Percentiles rank a stretch among this genome's conserved stretches.
phyloP scores from a whole-genome alignment of 768 basidiomycete species.

The Cystobasidium onofrii region DNA sequence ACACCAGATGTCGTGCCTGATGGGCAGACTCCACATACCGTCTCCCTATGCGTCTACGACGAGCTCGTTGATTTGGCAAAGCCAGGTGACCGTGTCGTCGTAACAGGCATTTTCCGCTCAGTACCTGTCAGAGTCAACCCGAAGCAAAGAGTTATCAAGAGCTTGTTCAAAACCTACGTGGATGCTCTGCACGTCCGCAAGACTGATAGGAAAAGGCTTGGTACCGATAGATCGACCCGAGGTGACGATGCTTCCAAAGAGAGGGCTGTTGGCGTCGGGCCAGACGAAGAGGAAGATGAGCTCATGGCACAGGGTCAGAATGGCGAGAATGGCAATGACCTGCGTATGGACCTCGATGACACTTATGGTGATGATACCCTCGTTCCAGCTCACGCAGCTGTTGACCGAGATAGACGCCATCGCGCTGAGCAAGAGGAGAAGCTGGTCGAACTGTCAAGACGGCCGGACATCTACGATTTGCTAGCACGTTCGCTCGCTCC shows the following conservation, averaged over 20 bases:
- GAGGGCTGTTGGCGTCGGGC: constrained; percentile 63
- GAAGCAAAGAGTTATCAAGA: constrained; percentile 79
- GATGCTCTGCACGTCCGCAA: constrained; percentile 88
- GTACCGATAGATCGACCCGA: constrained; percentile 70
- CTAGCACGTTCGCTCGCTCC: constrained; percentile 80
- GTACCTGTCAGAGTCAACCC: constrained; percentile 93
- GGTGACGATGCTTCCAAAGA: constrained; percentile 48
- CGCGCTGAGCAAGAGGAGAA: constrained; percentile 70
- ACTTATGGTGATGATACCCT: constrained; percentile 27
- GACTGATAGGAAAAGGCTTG: constrained; percentile 58
- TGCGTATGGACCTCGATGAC: constrained; percentile 45
- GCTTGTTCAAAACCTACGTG: constrained; percentile 92
- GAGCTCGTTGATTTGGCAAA: constrained; percentile 94
- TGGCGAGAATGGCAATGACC: constrained; percentile 17
- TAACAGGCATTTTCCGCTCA: constrained; percentile 90
- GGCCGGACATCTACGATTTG: constrained; percentile 76
- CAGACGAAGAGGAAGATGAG: constrained; percentile 48
- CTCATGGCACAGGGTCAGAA: constrained; percentile 35
- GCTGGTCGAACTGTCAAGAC: constrained; percentile 61
- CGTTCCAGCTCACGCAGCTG: constrained; percentile 45
- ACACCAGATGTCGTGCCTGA: constrained; percentile 96
- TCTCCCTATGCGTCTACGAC: constrained; percentile 94
- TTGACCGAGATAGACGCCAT: constrained; percentile 49
- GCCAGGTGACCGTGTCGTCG: constrained; percentile 82
- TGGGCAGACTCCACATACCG: constrained; percentile 96